phyloP scores from a whole-genome alignment of 1,284 basidiomycete species.

The Trichosporon sp. region DNA sequence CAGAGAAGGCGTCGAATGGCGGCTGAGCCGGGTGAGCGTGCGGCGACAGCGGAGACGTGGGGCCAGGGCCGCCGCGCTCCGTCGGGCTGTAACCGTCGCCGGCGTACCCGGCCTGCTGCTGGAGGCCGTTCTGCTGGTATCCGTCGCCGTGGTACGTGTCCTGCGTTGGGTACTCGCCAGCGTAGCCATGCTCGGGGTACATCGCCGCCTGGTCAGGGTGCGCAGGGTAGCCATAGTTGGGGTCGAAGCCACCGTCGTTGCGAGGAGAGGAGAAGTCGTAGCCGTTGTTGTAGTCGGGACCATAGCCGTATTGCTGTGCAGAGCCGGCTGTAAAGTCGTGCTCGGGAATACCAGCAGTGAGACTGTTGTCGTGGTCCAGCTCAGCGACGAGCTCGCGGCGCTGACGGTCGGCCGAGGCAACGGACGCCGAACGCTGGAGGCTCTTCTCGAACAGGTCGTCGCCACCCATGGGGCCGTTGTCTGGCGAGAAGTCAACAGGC shows the following conservation, averaged over 20 bases:
- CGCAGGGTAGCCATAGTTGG: conserved; percentile 27
- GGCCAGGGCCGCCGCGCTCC: conserved; percentile 19
- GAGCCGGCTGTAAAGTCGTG: conserved; percentile 80
- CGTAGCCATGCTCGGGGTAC: conserved; percentile 28
- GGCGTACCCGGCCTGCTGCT: conserved; percentile 40
- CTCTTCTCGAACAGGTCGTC: conserved; percentile 49
- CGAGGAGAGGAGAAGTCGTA: conserved; percentile 29
- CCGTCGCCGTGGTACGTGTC: conserved; percentile 38
- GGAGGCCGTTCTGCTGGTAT: conserved; percentile 29
- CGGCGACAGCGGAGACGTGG: neutral
- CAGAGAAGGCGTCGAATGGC: conserved; percentile 24
- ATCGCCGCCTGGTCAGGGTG: conserved; percentile 30
- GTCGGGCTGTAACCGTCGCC: conserved; percentile 47
- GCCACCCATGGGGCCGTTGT: conserved; percentile 66
- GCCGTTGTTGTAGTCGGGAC: conserved; percentile 35
- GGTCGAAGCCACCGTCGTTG: conserved; percentile 22
- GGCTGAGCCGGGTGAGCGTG: neutral
- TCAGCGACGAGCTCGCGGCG: conserved; percentile 49
- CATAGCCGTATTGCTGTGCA: conserved; percentile 27
- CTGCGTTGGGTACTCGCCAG: conserved; percentile 39
- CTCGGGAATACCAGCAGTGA: conserved; percentile 46
- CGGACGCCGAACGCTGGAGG: conserved; percentile 45
- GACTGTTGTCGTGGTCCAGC: conserved; percentile 43
- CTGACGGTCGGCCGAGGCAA: conserved; percentile 46
- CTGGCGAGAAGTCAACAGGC: conserved; percentile 67